Evolutionary conservation across 768 basidiomycete genomes (phyloP).

Genomic region (Lactifluus volemus): DNA sequence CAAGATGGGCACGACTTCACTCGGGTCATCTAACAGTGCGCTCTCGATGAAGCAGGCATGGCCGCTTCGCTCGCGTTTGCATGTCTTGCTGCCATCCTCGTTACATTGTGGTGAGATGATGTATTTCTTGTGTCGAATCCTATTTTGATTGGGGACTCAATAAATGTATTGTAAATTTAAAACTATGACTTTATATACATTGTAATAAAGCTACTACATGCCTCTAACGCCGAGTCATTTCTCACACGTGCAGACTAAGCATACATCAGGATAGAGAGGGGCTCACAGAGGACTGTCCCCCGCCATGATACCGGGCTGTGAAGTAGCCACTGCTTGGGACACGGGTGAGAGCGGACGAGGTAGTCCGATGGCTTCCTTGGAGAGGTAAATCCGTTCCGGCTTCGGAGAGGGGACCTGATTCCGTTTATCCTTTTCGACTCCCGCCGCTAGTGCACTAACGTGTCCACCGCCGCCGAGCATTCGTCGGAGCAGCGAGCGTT

Average conservation of each 20-base stretch:
- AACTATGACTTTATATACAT: not conserved
- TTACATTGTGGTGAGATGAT: not conserved
- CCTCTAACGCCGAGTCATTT: not conserved
- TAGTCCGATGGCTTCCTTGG: constrained; percentile 10
- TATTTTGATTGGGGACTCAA: not conserved
- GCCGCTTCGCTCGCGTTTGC: not conserved
- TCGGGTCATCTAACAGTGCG: not conserved
- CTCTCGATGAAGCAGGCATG: not conserved
- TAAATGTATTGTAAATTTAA: not conserved
- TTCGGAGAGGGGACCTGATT: not conserved
- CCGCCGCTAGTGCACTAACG: not conserved
- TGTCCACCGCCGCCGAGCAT: not conserved
- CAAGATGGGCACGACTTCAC: constrained; percentile 30
- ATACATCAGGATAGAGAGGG: not conserved
- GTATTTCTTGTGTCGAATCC: not conserved
- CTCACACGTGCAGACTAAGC: too few relatives aligned
- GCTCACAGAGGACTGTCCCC: not conserved
- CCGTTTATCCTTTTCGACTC: not conserved
- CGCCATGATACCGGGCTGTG: not conserved
- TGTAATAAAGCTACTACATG: too few relatives aligned
- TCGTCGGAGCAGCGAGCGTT: constrained; percentile 12
- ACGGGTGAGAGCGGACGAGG: constrained; percentile 7
- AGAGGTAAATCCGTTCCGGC: constrained; percentile 1
- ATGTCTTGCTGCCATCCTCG: not conserved
- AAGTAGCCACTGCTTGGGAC: not conserved